phyloP scores from a whole-genome alignment of 139 green algal species.

The Chlorella sp. region DNA sequence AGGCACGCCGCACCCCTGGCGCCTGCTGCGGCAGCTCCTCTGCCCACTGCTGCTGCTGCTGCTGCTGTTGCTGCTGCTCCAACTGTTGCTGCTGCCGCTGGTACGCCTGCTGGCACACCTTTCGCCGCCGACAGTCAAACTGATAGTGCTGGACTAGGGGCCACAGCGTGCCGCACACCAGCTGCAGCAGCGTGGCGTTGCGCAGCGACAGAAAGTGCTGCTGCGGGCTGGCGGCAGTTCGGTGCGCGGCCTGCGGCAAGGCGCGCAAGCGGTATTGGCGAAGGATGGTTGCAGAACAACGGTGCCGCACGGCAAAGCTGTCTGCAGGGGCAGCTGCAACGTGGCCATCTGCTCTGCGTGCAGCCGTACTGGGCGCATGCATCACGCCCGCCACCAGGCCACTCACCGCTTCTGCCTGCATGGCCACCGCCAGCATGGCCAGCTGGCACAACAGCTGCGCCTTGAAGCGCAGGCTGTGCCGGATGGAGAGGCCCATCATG shows the following conservation, averaged over 20 bases:
- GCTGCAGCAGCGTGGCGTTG: background rate
- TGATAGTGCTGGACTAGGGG: background rate
- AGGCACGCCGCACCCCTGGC: too few relatives aligned
- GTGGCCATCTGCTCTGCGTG: background rate
- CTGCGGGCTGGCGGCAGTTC: background rate
- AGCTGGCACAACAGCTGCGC: constrained; percentile 8
- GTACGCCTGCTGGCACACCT: background rate
- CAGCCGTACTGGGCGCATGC: background rate
- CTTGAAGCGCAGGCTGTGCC: background rate
- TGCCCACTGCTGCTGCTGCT: too few relatives aligned
- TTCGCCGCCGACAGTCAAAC: background rate
- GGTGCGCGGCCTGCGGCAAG: background rate
- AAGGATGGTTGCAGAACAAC: background rate
- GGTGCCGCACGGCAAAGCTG: background rate
- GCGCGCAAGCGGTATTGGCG: background rate
- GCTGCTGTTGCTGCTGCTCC: background rate
- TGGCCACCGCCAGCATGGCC: background rate
- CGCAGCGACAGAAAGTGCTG: background rate
- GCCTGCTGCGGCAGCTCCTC: too few relatives aligned
- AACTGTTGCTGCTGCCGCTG: background rate
- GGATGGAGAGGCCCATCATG: background rate
- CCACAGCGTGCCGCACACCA: background rate
- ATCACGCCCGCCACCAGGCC: too few relatives aligned
- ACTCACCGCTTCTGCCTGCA: background rate
- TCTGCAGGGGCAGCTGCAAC: background rate